phyloP scores from a whole-genome alignment of 2,329 filamentous ascomycete species.

The Parascedosporium putredinis region DNA sequence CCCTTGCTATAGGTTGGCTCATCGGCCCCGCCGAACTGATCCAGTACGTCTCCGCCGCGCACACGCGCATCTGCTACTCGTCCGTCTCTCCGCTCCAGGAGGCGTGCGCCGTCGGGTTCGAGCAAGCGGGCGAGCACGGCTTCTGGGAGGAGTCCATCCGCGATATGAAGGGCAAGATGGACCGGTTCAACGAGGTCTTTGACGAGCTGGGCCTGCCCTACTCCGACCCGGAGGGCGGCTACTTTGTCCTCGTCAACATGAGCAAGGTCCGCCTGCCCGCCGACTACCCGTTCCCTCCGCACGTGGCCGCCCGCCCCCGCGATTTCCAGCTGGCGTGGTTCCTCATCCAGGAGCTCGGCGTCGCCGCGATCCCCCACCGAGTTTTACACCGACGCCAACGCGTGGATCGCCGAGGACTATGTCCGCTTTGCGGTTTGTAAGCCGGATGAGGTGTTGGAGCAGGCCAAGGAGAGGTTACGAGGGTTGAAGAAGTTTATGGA shows the following conservation, averaged over 20 bases:
- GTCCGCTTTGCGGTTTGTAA: constrained; percentile 95
- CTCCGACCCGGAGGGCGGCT: constrained; percentile 89
- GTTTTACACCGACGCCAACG: constrained; percentile 83
- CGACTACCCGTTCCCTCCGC: constrained; percentile 78
- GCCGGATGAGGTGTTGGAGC: constrained; percentile 72
- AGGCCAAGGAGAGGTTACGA: constrained; percentile 64
- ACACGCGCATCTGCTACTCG: constrained; percentile 93
- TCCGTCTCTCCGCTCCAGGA: constrained; percentile 91
- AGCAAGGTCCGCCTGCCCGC: constrained; percentile 72
- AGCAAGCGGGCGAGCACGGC: constrained; percentile 70
- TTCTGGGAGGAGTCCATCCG: constrained; percentile 80
- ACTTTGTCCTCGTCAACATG: constrained; percentile 95
- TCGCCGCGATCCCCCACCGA: constrained; percentile 95
- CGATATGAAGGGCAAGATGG: constrained; percentile 86
- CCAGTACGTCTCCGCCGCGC: constrained; percentile 82
- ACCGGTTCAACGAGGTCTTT: constrained; percentile 75
- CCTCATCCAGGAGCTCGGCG: constrained; percentile 88
- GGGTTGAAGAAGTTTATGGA: constrained; percentile 62
- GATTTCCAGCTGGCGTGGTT: constrained; percentile 97
- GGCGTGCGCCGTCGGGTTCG: constrained; percentile 86
- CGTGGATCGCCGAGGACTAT: constrained; percentile 83
- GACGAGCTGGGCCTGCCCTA: constrained; percentile 67
- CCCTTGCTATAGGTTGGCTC: constrained; percentile 78
- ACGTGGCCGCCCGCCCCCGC: constrained; percentile 74
- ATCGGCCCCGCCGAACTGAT: constrained; percentile 84